Conservation (phyloP, 345 rosid species). For the Cardamine resedifolia region DNA sequence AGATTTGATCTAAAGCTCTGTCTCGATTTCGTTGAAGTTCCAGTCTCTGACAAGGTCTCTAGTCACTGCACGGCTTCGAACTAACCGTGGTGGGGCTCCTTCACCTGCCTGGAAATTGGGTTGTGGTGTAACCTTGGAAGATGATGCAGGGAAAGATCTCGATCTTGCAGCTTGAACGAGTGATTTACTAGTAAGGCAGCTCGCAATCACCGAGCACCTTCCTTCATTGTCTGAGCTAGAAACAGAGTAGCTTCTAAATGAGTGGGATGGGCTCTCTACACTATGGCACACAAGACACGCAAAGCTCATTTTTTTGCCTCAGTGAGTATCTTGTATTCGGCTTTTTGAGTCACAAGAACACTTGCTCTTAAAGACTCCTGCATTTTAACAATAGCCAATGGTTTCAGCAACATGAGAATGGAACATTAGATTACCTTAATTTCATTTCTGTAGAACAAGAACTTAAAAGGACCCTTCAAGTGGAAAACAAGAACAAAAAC, state of each 20-base stretch:
- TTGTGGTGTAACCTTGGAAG: conserved; percentile 92
- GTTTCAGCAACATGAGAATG: background rate
- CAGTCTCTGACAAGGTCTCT: conserved; percentile 96
- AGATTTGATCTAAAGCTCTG: conserved; percentile 47
- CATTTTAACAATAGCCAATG: conserved; percentile 1
- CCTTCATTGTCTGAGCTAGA: conserved; percentile 93
- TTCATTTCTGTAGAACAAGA: background rate
- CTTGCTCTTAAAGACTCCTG: conserved; percentile 15
- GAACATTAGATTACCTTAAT: background rate
- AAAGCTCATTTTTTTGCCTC: conserved; percentile 57
- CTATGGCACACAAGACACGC: conserved; percentile 90
- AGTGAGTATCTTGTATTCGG: background rate
- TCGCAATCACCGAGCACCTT: conserved; percentile 71
- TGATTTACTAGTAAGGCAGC: conserved; percentile 67
- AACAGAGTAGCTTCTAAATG: conserved; percentile 88
- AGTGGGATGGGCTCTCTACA: conserved; percentile 92
- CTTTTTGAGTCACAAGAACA: background rate
- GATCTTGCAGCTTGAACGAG: conserved; percentile 65
- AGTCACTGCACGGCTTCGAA: conserved; percentile 83
- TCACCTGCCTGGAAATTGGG: conserved; percentile 47
- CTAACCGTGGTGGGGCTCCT: conserved; percentile 69
- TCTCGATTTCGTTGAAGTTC: conserved; percentile 70
- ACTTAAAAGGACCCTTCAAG: background rate
- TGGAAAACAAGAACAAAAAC: background rate
- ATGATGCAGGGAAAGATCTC: conserved; percentile 43